Conservation (phyloP, 2,329 filamentous ascomycete species). For the Aspergillus udagawae region DNA sequence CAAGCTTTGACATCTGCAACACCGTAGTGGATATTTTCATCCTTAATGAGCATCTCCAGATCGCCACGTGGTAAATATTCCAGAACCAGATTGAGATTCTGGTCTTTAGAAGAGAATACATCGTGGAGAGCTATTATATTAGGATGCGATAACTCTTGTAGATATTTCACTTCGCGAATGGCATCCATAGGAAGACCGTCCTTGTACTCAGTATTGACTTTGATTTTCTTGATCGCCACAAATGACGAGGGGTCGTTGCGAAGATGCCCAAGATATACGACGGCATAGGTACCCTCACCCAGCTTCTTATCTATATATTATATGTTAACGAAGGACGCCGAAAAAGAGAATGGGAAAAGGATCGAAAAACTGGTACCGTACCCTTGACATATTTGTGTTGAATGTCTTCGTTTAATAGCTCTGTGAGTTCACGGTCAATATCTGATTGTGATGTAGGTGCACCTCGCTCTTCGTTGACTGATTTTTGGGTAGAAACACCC, state of each 20-base stretch:
- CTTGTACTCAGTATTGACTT: constrained; percentile 59
- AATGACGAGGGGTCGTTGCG: constrained; percentile 65
- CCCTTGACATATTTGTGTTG: constrained; percentile 89
- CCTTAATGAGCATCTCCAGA: constrained; percentile 88
- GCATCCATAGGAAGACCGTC: constrained; percentile 94
- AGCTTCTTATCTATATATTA: constrained; percentile 69
- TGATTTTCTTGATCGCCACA: constrained; percentile 65
- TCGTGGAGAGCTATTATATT: constrained; percentile 92
- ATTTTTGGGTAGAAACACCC: constrained; percentile 30
- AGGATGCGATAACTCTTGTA: constrained; percentile 89
- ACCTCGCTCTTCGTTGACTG: constrained; percentile 15
- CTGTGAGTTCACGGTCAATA: constrained; percentile 49
- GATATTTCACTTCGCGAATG: constrained; percentile 89
- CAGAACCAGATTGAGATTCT: constrained; percentile 93
- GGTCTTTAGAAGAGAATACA: constrained; percentile 93
- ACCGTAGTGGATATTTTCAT: constrained; percentile 77
- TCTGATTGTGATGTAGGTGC: constrained; percentile 13
- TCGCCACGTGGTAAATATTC: constrained; percentile 93
- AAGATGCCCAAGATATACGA: constrained; percentile 86
- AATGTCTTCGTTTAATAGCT: constrained; percentile 76
- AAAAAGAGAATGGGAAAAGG: background rate
- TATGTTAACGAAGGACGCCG: background rate
- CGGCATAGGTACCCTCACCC: constrained; percentile 94
- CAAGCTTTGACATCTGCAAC: constrained; percentile 92
- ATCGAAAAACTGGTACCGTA: constrained; percentile 28